These are phyloP conservation scores for Tolypocladium inflatum DNA, from an alignment of 2,329 filamentous ascomycete genomes.

Conservation along the genomic window DNA sequence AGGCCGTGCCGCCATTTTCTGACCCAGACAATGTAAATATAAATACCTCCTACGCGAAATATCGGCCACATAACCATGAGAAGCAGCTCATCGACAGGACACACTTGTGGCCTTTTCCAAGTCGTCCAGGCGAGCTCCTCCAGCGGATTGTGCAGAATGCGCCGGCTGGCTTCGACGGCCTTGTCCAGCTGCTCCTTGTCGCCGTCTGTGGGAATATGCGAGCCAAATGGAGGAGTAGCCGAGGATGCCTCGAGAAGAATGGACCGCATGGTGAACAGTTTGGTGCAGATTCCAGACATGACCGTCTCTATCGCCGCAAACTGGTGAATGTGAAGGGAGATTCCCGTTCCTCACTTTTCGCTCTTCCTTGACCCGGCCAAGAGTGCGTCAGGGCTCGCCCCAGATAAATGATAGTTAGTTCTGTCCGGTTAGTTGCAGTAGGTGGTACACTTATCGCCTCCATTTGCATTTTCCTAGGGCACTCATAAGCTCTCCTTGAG, in stretches of 20 bases:
- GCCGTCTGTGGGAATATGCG: not conserved
- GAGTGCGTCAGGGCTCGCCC: no score
- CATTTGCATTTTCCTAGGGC: no score
- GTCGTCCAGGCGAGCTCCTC: conserved; percentile 46
- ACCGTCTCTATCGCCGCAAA: conserved; percentile 27
- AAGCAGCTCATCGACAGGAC: conserved; percentile 44
- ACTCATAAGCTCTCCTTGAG: no score
- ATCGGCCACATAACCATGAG: conserved; percentile 54
- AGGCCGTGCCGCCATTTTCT: no score
- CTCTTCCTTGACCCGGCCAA: no score
- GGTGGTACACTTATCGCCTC: no score
- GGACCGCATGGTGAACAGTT: conserved; percentile 10
- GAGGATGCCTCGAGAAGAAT: not conserved
- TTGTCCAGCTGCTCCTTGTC: conserved; percentile 4
- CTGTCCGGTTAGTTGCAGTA: no score
- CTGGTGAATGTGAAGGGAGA: no score
- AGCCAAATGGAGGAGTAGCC: not conserved
- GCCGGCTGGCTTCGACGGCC: conserved; percentile 9
- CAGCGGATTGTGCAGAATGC: conserved; percentile 24
- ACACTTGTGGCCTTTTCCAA: conserved; percentile 49
- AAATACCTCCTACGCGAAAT: not conserved
- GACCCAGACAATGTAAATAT: no score
- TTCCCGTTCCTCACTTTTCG: no score
- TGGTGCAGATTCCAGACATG: conserved; percentile 26
- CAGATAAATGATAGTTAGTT: no score